These are phyloP conservation scores for Globisporangium cederbergense DNA, from an alignment of 352 stramenopile genomes.

Conservation along the genomic window DNA sequence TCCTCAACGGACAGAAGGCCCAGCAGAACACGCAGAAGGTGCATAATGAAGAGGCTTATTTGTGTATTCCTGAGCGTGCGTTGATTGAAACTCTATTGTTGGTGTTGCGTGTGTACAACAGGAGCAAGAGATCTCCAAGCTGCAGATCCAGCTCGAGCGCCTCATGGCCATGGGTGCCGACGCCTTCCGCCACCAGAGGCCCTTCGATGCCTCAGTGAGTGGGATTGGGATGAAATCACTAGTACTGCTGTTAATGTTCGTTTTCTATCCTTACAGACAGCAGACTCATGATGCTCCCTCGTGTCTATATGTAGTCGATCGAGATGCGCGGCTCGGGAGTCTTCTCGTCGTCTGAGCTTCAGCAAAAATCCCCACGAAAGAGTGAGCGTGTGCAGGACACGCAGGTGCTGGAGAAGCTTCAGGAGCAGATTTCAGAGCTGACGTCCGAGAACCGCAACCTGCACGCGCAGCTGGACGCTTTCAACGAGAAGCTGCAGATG, in stretches of 20 bases:
- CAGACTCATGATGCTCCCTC: neutral
- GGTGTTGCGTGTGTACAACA: slow-evolving; percentile 16
- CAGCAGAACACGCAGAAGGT: slow-evolving; percentile 61
- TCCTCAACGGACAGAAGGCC: slow-evolving; percentile 53
- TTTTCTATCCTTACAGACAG: neutral
- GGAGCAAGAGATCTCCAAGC: slow-evolving; percentile 59
- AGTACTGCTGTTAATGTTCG: neutral
- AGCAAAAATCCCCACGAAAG: slow-evolving; percentile 3
- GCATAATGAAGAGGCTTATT: neutral
- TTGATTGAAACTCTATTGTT: neutral
- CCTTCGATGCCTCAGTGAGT: slow-evolving; percentile 12
- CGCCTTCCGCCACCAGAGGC: slow-evolving; percentile 13
- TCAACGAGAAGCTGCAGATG: slow-evolving; percentile 53
- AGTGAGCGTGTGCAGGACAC: slow-evolving; percentile 19
- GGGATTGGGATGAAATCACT: neutral
- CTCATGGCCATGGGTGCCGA: slow-evolving; percentile 34
- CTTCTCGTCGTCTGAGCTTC: slow-evolving; percentile 9
- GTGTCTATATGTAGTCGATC: slow-evolving; percentile 19
- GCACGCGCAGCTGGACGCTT: slow-evolving; percentile 29
- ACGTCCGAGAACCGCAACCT: slow-evolving; percentile 46
- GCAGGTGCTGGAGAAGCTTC: slow-evolving; percentile 39
- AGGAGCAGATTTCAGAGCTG: slow-evolving; percentile 42
- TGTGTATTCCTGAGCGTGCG: too few species aligned
- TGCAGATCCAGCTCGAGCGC: slow-evolving; percentile 64
- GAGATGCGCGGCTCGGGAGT: slow-evolving; percentile 27